These are phyloP conservation scores for Lentinula sp. DNA, from an alignment of 768 basidiomycete species.

Conservation along the genomic window DNA sequence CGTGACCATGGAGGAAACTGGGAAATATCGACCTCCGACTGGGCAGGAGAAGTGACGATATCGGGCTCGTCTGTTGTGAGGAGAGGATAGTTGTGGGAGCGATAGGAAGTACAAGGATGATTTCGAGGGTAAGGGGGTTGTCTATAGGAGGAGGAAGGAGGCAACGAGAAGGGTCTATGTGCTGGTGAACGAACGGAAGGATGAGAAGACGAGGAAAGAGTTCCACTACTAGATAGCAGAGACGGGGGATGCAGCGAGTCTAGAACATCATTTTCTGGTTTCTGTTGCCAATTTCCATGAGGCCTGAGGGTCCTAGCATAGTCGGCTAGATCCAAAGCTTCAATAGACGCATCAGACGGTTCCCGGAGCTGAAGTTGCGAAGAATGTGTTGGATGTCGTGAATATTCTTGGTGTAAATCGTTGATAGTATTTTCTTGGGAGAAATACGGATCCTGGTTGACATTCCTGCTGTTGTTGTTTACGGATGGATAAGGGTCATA, in stretches of 20 bases:
- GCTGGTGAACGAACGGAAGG: constrained; percentile 17
- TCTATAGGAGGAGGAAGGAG: constrained; percentile 27
- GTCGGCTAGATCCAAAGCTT: constrained; percentile 70
- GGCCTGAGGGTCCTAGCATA: constrained; percentile 49
- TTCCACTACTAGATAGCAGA: constrained; percentile 36
- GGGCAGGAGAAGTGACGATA: constrained; percentile 16
- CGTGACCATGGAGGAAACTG: constrained; percentile 62
- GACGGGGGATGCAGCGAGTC: constrained; percentile 28
- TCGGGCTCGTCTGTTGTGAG: constrained; percentile 9
- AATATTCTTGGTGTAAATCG: constrained; percentile 10
- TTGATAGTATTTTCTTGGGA: constrained; percentile 8
- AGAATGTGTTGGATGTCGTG: constrained; percentile 12
- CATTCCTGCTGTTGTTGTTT: constrained; percentile 8
- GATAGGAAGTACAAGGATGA: constrained; percentile 13
- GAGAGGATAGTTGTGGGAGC: constrained; percentile 15
- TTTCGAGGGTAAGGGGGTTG: constrained; percentile 11
- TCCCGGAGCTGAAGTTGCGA: constrained; percentile 31
- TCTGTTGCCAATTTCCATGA: constrained; percentile 17
- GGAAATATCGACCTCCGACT: constrained; percentile 51
- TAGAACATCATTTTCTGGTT: not conserved
- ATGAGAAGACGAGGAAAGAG: constrained; percentile 32
- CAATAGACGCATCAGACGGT: constrained; percentile 59
- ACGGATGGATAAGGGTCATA: constrained; percentile 36
- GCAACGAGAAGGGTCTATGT: constrained; percentile 44
- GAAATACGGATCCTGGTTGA: constrained; percentile 13